Evolutionary conservation across 768 basidiomycete species (phyloP), one percentile per base, ranked within the genome.

Genomic region (Ramaria sp.): DNA sequence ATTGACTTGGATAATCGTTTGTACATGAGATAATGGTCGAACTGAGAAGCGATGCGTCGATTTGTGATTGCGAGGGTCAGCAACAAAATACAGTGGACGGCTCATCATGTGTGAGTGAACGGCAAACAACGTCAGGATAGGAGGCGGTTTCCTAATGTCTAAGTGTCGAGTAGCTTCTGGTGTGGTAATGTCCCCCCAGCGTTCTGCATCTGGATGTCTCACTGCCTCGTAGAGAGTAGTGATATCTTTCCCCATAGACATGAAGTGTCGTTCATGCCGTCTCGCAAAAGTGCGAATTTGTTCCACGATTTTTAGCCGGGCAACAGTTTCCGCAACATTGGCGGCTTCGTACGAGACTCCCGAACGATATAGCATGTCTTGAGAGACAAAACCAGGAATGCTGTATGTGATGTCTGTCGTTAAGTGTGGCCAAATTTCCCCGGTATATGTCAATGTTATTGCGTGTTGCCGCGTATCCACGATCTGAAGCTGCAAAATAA

Each of bases 101-200:
- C 69, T 64, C 75, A 89, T 79, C 59, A 93, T 69, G 59, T 76
- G 75, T 56, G 78, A 78, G 66, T 93, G 88, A 0, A 80, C 62
- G 13, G 74, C 75, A 30, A 78, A 60, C 41, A 67, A 65, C n/a
- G 73, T 74, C 50, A 78, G 71, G 10, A 70, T 65, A 36, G 65
- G 59, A 52, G 67, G 63, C 28, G 66, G 61, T 1, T 63, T 62
- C 5, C 66, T 63, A 12, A 61, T 59, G 22, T 68, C 64, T 22
- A 83, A 58, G 34, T 77, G 63, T 25, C 69, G 56, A 5, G 78
- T 77, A 12, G 79, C 81, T 51, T 84, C 71, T 2, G 68, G 56
- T 22, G 83, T 66, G 0, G 83, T 81, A 30, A 83, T 70, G 6
- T 67, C 66, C 0, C 68, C 63, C 83, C 86, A 89, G 42, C 72